A percentile compares a stretch with the other conserved stretches of the same genome.
Conservation (phyloP, 2,329 filamentous ascomycete genomes). For the Zymoseptoria tritici region DNA sequence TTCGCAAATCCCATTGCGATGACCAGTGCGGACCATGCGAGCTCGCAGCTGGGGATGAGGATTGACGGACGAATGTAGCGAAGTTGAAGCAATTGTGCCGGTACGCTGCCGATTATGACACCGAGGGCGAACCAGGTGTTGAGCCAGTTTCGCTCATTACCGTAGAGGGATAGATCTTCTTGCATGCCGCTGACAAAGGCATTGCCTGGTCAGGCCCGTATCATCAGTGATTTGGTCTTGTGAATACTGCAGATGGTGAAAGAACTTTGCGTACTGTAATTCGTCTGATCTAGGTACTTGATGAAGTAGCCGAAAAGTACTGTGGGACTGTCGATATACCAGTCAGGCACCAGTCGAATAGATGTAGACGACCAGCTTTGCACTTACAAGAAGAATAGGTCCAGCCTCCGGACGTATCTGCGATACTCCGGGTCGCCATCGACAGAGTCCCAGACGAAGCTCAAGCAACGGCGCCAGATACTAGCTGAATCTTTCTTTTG, state of each 20-base stretch:
- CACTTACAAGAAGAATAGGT: slow-evolving; percentile 9
- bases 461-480: slow-evolving; percentile 5
- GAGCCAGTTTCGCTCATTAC: slow-evolving; percentile 33
- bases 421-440: slow-evolving; percentile 8
- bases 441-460: slow-evolving; percentile 11
- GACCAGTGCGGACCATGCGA: slow-evolving; percentile 9
- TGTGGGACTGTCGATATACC: background rate
- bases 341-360: background rate
- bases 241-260: background rate
- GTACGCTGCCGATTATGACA: slow-evolving; percentile 11
- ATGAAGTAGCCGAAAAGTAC: slow-evolving; percentile 6
- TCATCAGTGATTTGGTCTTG: background rate
- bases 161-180: slow-evolving; percentile 31
- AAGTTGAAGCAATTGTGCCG: slow-evolving; percentile 7
- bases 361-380: background rate
- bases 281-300: slow-evolving; percentile 1
- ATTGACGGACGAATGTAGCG: slow-evolving; percentile 7
- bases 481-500: background rate
- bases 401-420: slow-evolving; percentile 7
- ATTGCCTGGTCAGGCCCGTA: slow-evolving; percentile 18
- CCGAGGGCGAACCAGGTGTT: slow-evolving; percentile 12
- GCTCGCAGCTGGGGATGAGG: slow-evolving; percentile 7
- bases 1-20: slow-evolving; percentile 11
- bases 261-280: background rate
- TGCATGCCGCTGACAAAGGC: slow-evolving; percentile 38